A percentile compares a stretch with the other conserved stretches of the same genome.
phyloP scores from a whole-genome alignment of 371 early-diverging fungal species.

The Mortierella sp. region DNA sequence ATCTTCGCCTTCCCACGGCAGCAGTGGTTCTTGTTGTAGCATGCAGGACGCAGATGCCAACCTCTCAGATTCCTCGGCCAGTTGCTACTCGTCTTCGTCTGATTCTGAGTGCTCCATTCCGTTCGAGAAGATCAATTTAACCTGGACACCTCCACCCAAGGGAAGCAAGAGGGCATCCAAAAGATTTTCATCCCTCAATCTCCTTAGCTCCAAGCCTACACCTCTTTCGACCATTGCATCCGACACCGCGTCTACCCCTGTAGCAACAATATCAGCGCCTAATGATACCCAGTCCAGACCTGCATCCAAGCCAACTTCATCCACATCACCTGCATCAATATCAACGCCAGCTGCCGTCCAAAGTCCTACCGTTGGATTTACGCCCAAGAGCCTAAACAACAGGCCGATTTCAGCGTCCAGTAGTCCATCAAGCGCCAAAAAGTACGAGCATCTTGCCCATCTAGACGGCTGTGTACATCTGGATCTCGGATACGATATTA shows the following conservation, averaged over 20 bases:
- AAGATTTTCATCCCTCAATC: constrained; percentile 29
- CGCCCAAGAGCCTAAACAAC: too few species aligned
- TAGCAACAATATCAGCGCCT: constrained; percentile 1
- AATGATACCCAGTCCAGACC: constrained; percentile 6
- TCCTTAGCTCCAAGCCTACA: constrained; percentile 1
- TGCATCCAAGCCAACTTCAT: neutral
- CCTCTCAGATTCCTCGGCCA: constrained; percentile 33
- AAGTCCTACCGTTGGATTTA: constrained; percentile 19
- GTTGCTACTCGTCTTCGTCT: constrained; percentile 45
- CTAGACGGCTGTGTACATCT: constrained; percentile 46
- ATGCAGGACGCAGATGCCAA: constrained; percentile 49
- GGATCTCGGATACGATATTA: constrained; percentile 39
- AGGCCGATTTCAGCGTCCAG: constrained; percentile 22
- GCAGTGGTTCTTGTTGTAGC: constrained; percentile 18
- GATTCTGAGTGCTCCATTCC: constrained; percentile 46
- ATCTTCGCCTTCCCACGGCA: neutral
- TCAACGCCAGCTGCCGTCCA: constrained; percentile 1
- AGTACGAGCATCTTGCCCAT: constrained; percentile 42
- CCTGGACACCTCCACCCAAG: constrained; percentile 49
- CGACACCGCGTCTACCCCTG: neutral
- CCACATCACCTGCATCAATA: constrained; percentile 3
- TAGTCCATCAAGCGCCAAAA: constrained; percentile 38
- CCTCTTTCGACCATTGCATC: neutral
- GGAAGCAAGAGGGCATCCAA: constrained; percentile 37
- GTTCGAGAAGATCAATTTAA: constrained; percentile 47